Conservation (phyloP, 495 filamentous ascomycete genomes). For the Penicillium desertorum region DNA sequence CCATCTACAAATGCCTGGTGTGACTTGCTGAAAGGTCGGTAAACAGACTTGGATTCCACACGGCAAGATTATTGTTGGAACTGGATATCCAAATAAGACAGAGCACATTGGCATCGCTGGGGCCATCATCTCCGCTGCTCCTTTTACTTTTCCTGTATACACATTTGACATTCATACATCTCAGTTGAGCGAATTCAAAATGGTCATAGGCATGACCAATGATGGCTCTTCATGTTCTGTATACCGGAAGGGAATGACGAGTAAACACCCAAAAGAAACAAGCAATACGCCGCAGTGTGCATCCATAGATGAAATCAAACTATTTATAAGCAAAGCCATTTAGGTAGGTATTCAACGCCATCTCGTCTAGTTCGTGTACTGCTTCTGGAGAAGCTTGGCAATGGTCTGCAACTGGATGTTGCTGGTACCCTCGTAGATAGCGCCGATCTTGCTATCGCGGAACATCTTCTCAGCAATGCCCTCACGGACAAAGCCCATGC, state of each 20-base stretch:
- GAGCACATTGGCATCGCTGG: not conserved
- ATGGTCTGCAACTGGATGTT: constrained; percentile 89
- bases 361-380: constrained; percentile 59
- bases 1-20: not conserved
- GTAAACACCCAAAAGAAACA: not conserved
- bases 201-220: not conserved
- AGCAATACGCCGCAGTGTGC: constrained; percentile 4
- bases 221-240: not conserved
- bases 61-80: not conserved
- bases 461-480: constrained; percentile 98
- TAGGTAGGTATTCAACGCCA: not conserved
- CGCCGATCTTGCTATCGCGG: constrained; percentile 97
- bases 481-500: constrained; percentile 95
- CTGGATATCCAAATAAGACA: not conserved
- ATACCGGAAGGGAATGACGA: not conserved
- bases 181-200: not conserved
- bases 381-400: constrained; percentile 86
- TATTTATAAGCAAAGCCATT: constrained; percentile 2
- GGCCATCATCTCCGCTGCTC: not conserved
- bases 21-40: no score
- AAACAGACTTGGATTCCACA: not conserved
- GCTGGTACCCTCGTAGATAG: constrained; percentile 96
- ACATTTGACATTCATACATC: not conserved
- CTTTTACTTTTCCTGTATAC: not conserved
- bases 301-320: not conserved